phyloP scores from a whole-genome alignment of 768 basidiomycete genomes.

The Vararia minispora region DNA sequence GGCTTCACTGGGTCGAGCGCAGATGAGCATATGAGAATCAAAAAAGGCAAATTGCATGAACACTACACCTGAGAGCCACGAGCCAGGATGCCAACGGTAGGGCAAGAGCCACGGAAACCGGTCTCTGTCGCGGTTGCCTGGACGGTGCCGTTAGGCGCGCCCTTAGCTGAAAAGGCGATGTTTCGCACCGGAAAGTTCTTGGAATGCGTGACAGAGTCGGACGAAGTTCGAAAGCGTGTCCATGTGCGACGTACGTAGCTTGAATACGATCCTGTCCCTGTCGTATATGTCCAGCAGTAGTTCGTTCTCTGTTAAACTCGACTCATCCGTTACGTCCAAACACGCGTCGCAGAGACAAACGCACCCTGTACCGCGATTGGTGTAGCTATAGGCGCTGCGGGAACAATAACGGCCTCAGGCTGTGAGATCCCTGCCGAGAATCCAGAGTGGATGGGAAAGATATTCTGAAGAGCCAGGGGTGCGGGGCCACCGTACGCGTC shows the following conservation, averaged over 20 bases:
- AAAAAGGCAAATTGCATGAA: neutral
- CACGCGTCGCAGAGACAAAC: neutral
- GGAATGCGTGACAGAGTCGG: slow-evolving; percentile 5
- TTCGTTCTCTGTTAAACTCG: slow-evolving; percentile 1
- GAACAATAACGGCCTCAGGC: neutral
- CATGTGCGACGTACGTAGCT: slow-evolving; percentile 5
- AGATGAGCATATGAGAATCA: neutral
- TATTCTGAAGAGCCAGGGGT: slow-evolving; percentile 9
- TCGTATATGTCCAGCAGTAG: slow-evolving; percentile 5
- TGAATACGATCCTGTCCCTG: neutral
- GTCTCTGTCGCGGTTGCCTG: slow-evolving; percentile 1
- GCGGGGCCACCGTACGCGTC: neutral
- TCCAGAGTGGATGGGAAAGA: slow-evolving; percentile 5
- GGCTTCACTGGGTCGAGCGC: slow-evolving; percentile 5
- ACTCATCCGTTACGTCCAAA: neutral
- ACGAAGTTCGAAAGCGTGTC: slow-evolving; percentile 6
- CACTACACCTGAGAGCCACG: slow-evolving; percentile 11
- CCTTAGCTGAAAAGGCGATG: too few relatives aligned
- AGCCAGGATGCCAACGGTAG: slow-evolving; percentile 6
- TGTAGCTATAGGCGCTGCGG: neutral
- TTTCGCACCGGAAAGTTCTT: slow-evolving; percentile 8
- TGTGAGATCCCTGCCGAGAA: slow-evolving; percentile 12
- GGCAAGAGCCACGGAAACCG: slow-evolving; percentile 9
- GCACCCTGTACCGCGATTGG: neutral
- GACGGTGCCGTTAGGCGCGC: neutral